Base-by-base conservation (phyloP, 2,329 filamentous ascomycete species). In the Stachybotrys echinatus region DNA sequence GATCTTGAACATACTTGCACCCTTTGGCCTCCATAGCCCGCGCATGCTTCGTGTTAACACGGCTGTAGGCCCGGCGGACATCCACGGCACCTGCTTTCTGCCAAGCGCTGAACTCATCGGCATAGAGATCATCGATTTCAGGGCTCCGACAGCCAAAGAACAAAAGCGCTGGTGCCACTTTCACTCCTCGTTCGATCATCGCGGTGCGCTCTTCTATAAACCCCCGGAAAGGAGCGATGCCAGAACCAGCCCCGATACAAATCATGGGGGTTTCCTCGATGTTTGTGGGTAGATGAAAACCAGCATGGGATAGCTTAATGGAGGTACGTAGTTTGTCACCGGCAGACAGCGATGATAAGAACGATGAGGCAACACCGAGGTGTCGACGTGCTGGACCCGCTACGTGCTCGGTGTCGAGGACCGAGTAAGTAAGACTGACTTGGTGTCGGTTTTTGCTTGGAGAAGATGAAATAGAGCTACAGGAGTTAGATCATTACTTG, bases 381-480 rank as follows among this genome's bases (percentile, higher is more conserved):
- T 78, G 72, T 18, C 45, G 20, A 19, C 17, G 19, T 2, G 34
- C 37, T 27, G 67, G 63, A 12, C 73, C 71, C 48, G 72, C 67
- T 20, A 73, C 65, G 0, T 80, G 73, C 0, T 77, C 75, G 5
- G 72, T 69, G 46, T 82, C 74, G 49, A 87, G 72, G 2, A 89
- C 74, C 2, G 76, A 75, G 67, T 84, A 87, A 3, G 84, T 88
- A 22, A 89, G 72, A 0, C 81, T 81, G 23, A 76, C 80, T 50
- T 74, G 71, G 14, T 65, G 68, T 0, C 77, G 72, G 54, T 82
- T 74, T 58, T 68, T 72, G 0, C 88, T 71, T 0, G 85, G 84
- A 0, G 85, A 88, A 0, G 84, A 88, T 0, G 85, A 88, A 59
- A 89, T 87, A 6, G 81, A 87, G 57, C 39, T 42, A 18, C 12